Evolutionary conservation across 139 green algal species (phyloP), one percentile per base, ranked within the genome.

Genomic region (Edaphochlamys debaryana): DNA sequence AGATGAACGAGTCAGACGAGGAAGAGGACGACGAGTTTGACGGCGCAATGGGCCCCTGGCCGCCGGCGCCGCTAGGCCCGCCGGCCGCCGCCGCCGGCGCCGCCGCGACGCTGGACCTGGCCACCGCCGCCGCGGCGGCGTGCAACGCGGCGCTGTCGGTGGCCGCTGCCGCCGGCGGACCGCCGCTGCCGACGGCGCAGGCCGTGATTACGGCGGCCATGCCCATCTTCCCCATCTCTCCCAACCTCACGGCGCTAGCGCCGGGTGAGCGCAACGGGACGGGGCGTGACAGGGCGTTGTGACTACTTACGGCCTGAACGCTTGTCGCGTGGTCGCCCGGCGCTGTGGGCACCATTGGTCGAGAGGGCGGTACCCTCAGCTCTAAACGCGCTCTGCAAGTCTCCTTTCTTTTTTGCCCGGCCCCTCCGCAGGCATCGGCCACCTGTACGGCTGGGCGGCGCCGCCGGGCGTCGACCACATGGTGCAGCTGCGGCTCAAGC

Each of bases 1-100:
- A 77, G 23, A 50, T n/a, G n/a, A n/a, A n/a, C n/a, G n/a, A 87
- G 50, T 64, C 85, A 17, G 72, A 72, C 84, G 93, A 96, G 64
- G 96, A 97, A 63, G 79, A 74, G 38, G 45, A 82, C 19, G 72
- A 63, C 3, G 41, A 67, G 23, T 17, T n/a, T 4, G 27, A 41
- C 34, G 76, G 30, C 29, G 62, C 11, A 54, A 54, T 13, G 45
- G 13, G 45, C 45, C 45, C 45, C 13, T 9, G 45, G 45, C 23
- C 32, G 72, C 6, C 60, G 62, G 40, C 60, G 30, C 30, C 60
- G 48, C 40, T 41, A 41, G 30, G 45, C 56, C 23, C 56, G 56
- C 19, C n/a, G 56, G 56, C 23, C n/a, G 45, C 17, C 22, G 32
- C 48, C 23, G 71, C 34, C 2, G 34, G 42, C 32, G 30, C 60